These are phyloP conservation scores for Globisporangium yorkense DNA, from an alignment of 352 stramenopile genomes.

Conservation along the genomic window DNA sequence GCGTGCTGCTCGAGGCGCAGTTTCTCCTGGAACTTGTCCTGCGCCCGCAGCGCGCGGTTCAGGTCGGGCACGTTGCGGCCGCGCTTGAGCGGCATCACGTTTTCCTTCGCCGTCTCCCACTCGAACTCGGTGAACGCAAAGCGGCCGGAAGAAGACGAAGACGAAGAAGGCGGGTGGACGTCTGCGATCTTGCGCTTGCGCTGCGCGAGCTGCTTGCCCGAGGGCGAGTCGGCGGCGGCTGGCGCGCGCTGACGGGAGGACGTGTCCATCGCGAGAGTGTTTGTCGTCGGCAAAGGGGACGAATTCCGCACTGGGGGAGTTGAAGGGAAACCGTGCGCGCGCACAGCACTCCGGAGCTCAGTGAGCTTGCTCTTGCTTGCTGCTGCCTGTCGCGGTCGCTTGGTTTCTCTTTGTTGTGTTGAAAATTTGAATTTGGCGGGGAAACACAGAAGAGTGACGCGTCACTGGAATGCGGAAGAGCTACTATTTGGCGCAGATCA, in stretches of 20 bases:
- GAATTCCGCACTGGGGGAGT: constrained; percentile 18
- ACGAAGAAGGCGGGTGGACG: not conserved
- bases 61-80: constrained; percentile 75
- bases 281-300: not conserved
- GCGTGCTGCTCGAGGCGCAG: constrained; percentile 45
- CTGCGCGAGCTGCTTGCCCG: constrained; percentile 2
- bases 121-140: constrained; percentile 38
- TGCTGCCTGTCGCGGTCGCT: not conserved
- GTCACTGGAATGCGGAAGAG: not conserved
- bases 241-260: constrained; percentile 1
- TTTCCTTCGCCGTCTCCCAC: constrained; percentile 86
- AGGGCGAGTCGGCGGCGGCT: constrained; percentile 15
- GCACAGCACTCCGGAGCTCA: not conserved
- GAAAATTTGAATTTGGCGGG: constrained; percentile 13
- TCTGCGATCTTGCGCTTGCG: constrained; percentile 37
- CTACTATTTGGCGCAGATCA: not conserved
- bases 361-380: not conserved
- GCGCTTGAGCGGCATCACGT: constrained; percentile 80
- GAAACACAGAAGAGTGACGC: not conserved
- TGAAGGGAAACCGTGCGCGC: constrained; percentile 14
- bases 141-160: not conserved
- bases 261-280: not conserved
- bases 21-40: constrained; percentile 66
- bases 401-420: not conserved
- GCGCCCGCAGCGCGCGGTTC: constrained; percentile 55